Conservation (phyloP, 1,284 basidiomycete genomes). For the Tetrapyrgos nigripes region DNA sequence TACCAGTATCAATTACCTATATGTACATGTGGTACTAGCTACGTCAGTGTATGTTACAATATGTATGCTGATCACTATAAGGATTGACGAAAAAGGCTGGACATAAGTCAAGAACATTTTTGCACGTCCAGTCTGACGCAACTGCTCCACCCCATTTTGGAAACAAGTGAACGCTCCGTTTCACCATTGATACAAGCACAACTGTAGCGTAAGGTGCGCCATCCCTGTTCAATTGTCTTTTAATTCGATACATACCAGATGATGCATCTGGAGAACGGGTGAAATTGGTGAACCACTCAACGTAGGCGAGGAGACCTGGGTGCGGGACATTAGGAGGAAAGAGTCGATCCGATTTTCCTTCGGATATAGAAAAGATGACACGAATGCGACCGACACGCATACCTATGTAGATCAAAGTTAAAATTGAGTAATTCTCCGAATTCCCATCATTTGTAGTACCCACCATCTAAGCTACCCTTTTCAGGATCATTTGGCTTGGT, state of each 20-base stretch:
- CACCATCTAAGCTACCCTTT: too few relatives aligned
- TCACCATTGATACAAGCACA: slow-evolving; percentile 21
- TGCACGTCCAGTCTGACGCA: neutral
- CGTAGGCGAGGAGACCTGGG: slow-evolving; percentile 8
- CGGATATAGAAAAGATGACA: slow-evolving; percentile 11
- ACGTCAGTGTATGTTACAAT: slow-evolving; percentile 3
- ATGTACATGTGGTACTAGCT: too few relatives aligned
- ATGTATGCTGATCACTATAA: neutral
- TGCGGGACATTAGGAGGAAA: slow-evolving; percentile 11
- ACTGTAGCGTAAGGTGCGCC: slow-evolving; percentile 16
- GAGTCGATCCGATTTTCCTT: neutral
- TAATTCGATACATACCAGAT: slow-evolving; percentile 13
- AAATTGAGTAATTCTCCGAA: too few relatives aligned
- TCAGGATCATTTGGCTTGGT: neutral
- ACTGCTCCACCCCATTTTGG: neutral
- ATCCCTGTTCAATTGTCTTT: neutral
- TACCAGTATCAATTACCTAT: too few relatives aligned
- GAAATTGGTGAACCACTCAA: slow-evolving; percentile 21
- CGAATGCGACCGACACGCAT: slow-evolving; percentile 12
- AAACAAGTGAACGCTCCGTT: slow-evolving; percentile 21
- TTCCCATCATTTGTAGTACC: neutral
- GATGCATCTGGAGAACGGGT: slow-evolving; percentile 3
- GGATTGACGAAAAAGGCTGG: neutral
- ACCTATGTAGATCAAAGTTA: slow-evolving; percentile 4
- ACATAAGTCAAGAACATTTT: neutral